Base-by-base conservation (phyloP, 768 basidiomycete genomes). In the Boletus coccyginus region DNA sequence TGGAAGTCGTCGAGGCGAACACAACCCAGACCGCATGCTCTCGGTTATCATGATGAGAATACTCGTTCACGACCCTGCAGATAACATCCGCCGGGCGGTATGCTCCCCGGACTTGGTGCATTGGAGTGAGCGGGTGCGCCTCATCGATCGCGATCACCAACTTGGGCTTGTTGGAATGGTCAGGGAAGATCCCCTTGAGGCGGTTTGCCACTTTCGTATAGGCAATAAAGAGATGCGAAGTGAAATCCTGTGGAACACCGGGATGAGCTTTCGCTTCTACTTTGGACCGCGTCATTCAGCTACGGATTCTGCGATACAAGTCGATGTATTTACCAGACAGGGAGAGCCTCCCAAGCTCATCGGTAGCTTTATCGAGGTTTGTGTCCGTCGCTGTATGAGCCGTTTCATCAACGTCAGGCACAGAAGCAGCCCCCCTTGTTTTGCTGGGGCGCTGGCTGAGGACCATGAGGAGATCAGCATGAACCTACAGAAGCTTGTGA, bases 91-190 rank as follows among this genome's bases (percentile, higher is more conserved):
- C 63, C 0, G 52, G 60, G 0, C 44, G 52, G 24, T 62, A 50
- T 33, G 7, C 7, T 8, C 9, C 5, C 19, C 24, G 29, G 11
- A 3, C 7, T 38, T 16, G 5, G 16, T 2, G 13, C 9, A 29
- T 1, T 39, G 24, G 19, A 2, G 51, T 43, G 9, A 64, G 47
- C 0, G 52, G 13, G 12, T 64, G 56, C 11, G 57, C 59, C 2
- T 61, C 56, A 17, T 64, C 62, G 7, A 64, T 1, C 3, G 62
- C 63, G 17, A 65, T 65, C 16, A 65, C 40, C 42, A 65, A 19
- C 36, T 48, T 57, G 2, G 56, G 53, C 3, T 0, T 3, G 13
- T 41, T 4, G 1, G 42, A 11, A 6, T 36, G 1, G 9, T 38
- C 29, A 2, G 39, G 0, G 2, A 58, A 50, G 14, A 48, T 16